A percentile compares a stretch with the other conserved stretches of the same genome.
These are phyloP conservation scores for Xylaria venustula DNA, from an alignment of 495 filamentous ascomycete species.

Conservation along the genomic window DNA sequence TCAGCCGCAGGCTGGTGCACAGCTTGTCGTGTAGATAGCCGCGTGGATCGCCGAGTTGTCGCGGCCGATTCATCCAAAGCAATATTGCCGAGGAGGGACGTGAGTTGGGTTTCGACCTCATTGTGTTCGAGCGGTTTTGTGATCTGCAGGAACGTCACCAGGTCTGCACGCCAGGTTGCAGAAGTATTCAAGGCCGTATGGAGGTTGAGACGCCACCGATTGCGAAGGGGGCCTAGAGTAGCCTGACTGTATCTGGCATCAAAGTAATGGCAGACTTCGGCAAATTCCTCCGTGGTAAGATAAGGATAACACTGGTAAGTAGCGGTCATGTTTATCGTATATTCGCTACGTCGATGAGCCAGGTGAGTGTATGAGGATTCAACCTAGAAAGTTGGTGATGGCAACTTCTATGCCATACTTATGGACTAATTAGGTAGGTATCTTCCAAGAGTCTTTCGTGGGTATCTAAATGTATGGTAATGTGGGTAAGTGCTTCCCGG, in stretches of 20 bases:
- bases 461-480: too few relatives aligned
- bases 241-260: constrained; percentile 53
- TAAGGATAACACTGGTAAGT: constrained; percentile 51
- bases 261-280: constrained; percentile 58
- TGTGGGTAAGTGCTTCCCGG: too few relatives aligned
- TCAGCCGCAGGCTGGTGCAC: constrained; percentile 16
- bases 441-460: too few relatives aligned
- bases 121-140: constrained; percentile 42
- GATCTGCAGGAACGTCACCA: constrained; percentile 48
- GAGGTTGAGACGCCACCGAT: constrained; percentile 40
- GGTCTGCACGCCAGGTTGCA: constrained; percentile 29
- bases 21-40: background rate
- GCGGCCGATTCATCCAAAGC: constrained; percentile 21
- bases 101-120: constrained; percentile 41
- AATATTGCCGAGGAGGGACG: constrained; percentile 36
- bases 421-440: too few relatives aligned
- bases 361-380: background rate
- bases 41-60: constrained; percentile 1
- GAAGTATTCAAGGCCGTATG: constrained; percentile 33
- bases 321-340: constrained; percentile 6
- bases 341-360: background rate
- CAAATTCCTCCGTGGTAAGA: constrained; percentile 58
- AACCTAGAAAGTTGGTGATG: too few relatives aligned
- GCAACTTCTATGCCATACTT: too few relatives aligned
- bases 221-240: constrained; percentile 45